Percentiles rank a stretch among this genome's conserved stretches.
Evolutionary conservation across 352 stramenopile genomes (phyloP).

Genomic region (Globisporangium carolinianum): DNA sequence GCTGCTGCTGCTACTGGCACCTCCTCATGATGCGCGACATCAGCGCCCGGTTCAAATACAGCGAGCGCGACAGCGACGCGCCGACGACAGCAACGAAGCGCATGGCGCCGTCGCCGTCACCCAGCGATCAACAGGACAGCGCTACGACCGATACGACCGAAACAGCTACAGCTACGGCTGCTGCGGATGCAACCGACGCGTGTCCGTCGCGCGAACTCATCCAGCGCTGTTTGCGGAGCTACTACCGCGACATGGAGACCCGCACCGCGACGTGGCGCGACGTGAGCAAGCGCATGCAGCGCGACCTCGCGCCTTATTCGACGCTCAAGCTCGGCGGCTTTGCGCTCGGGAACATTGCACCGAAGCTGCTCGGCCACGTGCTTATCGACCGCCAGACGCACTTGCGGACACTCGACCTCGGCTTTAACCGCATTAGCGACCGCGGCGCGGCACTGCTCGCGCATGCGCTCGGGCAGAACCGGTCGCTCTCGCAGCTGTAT

Average conservation of each 20-base stretch:
- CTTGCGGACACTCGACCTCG: conserved; percentile 62
- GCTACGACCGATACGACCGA: not conserved
- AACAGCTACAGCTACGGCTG: not conserved
- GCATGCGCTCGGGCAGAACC: conserved; percentile 46
- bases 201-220: conserved; percentile 60
- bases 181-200: not conserved
- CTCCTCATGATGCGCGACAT: conserved; percentile 49
- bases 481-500: conserved; percentile 64
- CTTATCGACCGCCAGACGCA: conserved; percentile 25
- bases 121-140: not conserved
- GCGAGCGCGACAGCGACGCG: conserved; percentile 18
- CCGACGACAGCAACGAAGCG: conserved; percentile 1
- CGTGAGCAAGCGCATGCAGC: conserved; percentile 40
- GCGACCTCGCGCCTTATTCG: conserved; percentile 49
- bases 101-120: not conserved
- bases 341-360: conserved; percentile 58
- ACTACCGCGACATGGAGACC: conserved; percentile 40
- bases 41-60: conserved; percentile 71
- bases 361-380: conserved; percentile 50
- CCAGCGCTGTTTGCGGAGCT: conserved; percentile 45
- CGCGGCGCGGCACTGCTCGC: conserved; percentile 52
- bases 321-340: conserved; percentile 78
- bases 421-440: conserved; percentile 78
- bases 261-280: conserved; percentile 17
- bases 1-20: not conserved